A percentile compares a stretch with the other conserved stretches of the same genome.
phyloP scores from a whole-genome alignment of 2,329 filamentous ascomycete genomes.

The Pyrenophora seminiperda region DNA sequence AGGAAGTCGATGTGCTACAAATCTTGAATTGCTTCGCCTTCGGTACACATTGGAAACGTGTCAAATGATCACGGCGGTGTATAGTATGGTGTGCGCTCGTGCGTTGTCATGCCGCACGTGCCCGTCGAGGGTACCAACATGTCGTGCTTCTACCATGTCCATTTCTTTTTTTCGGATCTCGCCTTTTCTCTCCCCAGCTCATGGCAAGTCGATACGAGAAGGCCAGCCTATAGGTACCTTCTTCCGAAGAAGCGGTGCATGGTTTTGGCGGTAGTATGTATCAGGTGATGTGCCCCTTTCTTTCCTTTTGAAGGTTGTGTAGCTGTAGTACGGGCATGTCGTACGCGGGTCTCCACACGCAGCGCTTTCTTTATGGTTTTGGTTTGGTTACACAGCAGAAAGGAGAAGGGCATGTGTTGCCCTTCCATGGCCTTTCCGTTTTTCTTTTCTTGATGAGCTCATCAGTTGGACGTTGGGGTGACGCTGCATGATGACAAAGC shows the following conservation, averaged over 20 bases:
- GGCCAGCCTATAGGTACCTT: no score
- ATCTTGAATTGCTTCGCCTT: not conserved
- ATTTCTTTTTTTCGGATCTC: no score
- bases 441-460: not conserved
- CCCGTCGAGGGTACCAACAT: constrained; percentile 11
- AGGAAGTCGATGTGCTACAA: constrained; percentile 17
- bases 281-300: no score
- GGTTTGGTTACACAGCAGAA: no score
- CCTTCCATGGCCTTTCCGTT: not conserved
- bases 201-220: no score
- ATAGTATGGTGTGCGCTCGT: not conserved
- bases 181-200: no score
- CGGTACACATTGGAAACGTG: not conserved
- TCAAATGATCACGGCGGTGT: constrained; percentile 7
- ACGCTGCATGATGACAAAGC: not conserved
- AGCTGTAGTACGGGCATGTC: no score
- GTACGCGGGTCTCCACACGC: no score
- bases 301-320: no score
- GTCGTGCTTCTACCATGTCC: not conserved
- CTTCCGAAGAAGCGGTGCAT: no score
- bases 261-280: no score
- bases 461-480: not conserved
- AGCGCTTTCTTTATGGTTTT: not conserved
- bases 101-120: constrained; percentile 5
- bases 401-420: not conserved